Conservation (phyloP, 306 rosid species). For the Prunus davidiana region DNA sequence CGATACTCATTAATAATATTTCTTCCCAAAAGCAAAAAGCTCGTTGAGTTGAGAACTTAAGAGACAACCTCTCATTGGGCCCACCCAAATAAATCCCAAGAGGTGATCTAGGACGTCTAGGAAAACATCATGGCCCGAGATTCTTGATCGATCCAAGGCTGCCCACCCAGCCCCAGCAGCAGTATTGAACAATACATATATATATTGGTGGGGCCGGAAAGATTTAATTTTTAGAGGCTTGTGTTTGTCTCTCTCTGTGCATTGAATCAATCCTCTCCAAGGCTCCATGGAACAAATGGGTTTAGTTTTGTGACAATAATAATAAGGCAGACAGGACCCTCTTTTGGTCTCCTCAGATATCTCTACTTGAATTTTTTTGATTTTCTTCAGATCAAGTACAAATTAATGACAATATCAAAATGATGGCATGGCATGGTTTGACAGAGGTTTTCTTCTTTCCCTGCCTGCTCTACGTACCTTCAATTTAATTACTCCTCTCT, state of each 20-base stretch:
- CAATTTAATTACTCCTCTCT: constrained; percentile 27
- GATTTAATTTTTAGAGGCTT: constrained; percentile 9
- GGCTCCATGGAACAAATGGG: constrained; percentile 30
- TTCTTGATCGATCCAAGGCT: constrained; percentile 34
- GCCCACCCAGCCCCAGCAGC: not conserved
- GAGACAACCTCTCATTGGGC: too few species aligned
- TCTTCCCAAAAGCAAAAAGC: not conserved
- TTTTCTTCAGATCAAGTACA: constrained; percentile 12
- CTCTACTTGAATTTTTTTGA: constrained; percentile 27
- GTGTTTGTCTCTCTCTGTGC: constrained; percentile 32
- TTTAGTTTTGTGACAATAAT: constrained; percentile 36
- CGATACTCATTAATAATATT: too few species aligned
- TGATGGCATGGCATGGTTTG: constrained; percentile 36
- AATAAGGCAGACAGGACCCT: constrained; percentile 44
- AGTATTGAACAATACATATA: not conserved
- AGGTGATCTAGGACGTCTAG: not conserved
- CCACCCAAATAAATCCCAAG: not conserved
- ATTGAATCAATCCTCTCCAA: constrained; percentile 14
- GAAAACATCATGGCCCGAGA: not conserved
- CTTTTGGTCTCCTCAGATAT: constrained; percentile 37
- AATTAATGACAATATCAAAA: constrained; percentile 14
- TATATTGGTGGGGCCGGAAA: not conserved
- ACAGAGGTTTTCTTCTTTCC: constrained; percentile 20
- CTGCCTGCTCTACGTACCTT: constrained; percentile 10
- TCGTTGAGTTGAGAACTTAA: not conserved